phyloP scores from a whole-genome alignment of 768 basidiomycete genomes.

The Trametes gibbosa region DNA sequence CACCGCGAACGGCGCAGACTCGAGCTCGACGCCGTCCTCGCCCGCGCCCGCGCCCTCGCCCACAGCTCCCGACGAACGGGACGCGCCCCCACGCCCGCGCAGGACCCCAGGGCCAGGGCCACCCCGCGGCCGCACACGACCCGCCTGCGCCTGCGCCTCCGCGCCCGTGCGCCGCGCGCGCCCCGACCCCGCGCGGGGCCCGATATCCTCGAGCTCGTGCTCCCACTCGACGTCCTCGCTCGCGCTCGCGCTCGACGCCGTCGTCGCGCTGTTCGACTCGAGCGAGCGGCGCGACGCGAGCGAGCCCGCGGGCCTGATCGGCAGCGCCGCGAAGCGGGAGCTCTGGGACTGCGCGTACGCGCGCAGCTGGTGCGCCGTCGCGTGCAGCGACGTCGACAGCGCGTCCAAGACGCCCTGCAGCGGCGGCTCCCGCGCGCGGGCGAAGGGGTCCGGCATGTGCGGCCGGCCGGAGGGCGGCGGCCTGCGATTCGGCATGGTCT shows the following conservation, averaged over 20 bases:
- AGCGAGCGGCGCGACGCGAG: conserved; percentile 23
- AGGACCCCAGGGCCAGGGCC: too few species aligned
- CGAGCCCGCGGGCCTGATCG: conserved; percentile 4
- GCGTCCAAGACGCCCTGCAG: conserved; percentile 8
- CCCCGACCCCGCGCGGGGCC: background rate
- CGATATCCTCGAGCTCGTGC: conserved; percentile 29
- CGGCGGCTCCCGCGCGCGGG: background rate
- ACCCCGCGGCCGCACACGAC: too few species aligned
- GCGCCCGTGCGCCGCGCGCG: background rate
- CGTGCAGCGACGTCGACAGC: conserved; percentile 8
- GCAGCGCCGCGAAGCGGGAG: conserved; percentile 17
- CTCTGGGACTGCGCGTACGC: conserved; percentile 15
- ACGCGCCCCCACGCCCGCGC: too few species aligned
- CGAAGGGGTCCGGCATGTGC: background rate
- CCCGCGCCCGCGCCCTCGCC: background rate
- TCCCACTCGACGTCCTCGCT: conserved; percentile 30
- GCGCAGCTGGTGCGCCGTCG: conserved; percentile 1
- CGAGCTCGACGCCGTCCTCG: conserved; percentile 15
- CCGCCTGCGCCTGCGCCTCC: background rate
- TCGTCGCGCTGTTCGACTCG: conserved; percentile 25
- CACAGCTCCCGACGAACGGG: background rate
- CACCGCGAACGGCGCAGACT: conserved; percentile 2
- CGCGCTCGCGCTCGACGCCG: conserved; percentile 21
- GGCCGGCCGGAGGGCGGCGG: conserved; percentile 4
- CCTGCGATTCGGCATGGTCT: background rate